Evolutionary conservation across 2,329 filamentous ascomycete species (phyloP).

Genomic region (Ascochyta viciae-villosae): DNA sequence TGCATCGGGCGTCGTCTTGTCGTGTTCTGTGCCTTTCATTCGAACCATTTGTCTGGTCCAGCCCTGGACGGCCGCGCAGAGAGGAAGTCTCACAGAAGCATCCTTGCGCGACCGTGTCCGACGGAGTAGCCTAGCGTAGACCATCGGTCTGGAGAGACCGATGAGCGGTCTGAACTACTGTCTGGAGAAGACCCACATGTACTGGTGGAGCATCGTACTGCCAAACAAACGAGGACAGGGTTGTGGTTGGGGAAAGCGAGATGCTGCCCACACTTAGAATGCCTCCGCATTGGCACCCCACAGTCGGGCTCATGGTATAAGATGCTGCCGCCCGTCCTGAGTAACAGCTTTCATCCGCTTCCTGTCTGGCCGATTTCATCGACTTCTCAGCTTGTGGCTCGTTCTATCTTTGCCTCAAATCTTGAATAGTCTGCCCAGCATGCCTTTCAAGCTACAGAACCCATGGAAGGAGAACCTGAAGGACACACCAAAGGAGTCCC

Average conservation of each 20-base stretch:
- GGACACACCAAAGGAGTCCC: conserved; percentile 71
- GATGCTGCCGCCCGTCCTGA: conserved; percentile 2
- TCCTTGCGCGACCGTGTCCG: conserved; percentile 1
- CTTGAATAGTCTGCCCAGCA: conserved; percentile 26
- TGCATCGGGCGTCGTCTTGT: background rate
- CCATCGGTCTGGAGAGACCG: conserved; percentile 1
- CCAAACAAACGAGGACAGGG: conserved; percentile 1
- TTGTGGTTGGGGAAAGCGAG: conserved; percentile 4
- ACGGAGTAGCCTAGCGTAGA: conserved; percentile 5
- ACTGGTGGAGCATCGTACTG: background rate
- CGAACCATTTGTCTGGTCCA: background rate
- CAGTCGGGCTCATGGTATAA: conserved; percentile 9
- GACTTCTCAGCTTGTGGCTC: conserved; percentile 18
- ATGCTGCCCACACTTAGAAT: background rate
- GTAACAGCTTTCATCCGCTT: conserved; percentile 3
- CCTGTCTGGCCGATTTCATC: conserved; percentile 18
- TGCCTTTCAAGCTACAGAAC: conserved; percentile 38
- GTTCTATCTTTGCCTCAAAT: background rate
- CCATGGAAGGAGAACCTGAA: conserved; percentile 57
- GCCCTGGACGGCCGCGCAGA: conserved; percentile 13
- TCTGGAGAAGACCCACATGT: conserved; percentile 14
- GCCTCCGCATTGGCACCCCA: conserved; percentile 19
- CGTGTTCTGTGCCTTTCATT: background rate
- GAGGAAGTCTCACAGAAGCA: background rate
- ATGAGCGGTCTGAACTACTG: conserved; percentile 2